Evolutionary conservation across 2,329 filamentous ascomycete species (phyloP).

Genomic region (Chaetomium sp.): DNA sequence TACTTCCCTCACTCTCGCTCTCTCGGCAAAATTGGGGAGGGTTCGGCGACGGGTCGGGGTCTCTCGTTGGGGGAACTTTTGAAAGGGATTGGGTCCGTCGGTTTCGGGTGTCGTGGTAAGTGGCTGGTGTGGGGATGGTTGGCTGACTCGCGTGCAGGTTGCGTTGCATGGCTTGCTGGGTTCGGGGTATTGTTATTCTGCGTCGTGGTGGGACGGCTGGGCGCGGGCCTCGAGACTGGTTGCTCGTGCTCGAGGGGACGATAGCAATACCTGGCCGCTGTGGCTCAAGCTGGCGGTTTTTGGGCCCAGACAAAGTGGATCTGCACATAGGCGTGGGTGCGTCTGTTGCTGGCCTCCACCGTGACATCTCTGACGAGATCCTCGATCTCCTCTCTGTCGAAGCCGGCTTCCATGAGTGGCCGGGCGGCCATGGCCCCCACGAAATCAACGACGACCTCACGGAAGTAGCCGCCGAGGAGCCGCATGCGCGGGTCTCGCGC

Average conservation of each 20-base stretch:
- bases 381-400: slow-evolving; percentile 41
- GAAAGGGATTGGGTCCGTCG: background rate
- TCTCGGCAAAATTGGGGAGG: background rate
- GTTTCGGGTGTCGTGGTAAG: background rate
- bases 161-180: background rate
- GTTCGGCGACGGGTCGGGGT: background rate
- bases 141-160: background rate
- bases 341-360: slow-evolving; percentile 40
- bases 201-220: background rate
- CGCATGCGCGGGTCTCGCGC: slow-evolving; percentile 44
- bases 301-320: slow-evolving; percentile 49
- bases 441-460: slow-evolving; percentile 44
- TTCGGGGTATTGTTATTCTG: background rate
- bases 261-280: too few species aligned
- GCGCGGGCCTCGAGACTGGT: background rate
- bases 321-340: slow-evolving; percentile 48
- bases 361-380: slow-evolving; percentile 40
- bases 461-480: slow-evolving; percentile 47
- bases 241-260: background rate
- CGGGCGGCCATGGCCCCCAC: slow-evolving; percentile 46
- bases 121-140: too few species aligned
- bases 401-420: slow-evolving; percentile 45
- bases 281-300: slow-evolving; percentile 40
- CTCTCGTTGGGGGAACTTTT: background rate
- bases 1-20: background rate